Evolutionary conservation across 169 alveolate species (phyloP).

Genomic region (Plasmodium coatneyi): DNA sequence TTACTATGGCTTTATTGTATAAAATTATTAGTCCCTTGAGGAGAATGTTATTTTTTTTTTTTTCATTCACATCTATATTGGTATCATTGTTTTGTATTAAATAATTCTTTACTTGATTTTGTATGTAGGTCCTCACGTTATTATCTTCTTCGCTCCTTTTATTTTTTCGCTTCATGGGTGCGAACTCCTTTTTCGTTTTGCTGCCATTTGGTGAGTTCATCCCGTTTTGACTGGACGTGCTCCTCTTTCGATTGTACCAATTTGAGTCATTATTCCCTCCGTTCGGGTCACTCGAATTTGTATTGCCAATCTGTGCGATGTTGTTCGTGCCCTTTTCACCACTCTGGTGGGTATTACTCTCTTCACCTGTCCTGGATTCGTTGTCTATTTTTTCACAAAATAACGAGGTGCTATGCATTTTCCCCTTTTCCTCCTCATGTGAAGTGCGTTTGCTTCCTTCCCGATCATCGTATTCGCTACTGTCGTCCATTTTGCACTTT

Average conservation of each 20-base stretch:
- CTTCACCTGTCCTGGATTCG: neutral
- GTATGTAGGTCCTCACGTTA: constrained; percentile 5
- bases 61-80: constrained; percentile 63
- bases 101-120: constrained; percentile 35
- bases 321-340: neutral
- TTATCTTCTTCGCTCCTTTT: neutral
- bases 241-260: neutral
- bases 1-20: constrained; percentile 32
- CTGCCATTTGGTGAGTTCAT: neutral
- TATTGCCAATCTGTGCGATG: neutral
- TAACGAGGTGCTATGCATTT: neutral
- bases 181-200: neutral
- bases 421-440: neutral
- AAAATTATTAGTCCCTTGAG: constrained; percentile 44
- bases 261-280: neutral
- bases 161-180: neutral
- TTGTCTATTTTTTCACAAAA: neutral
- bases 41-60: constrained; percentile 58
- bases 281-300: neutral
- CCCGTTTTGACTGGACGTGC: neutral
- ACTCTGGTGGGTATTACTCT: neutral
- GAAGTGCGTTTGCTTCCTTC: neutral
- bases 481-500: neutral
- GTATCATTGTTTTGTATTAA: constrained; percentile 38
- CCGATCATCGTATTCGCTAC: neutral